Percentiles rank a stretch among this genome's conserved stretches.
phyloP scores from a whole-genome alignment of 2,329 filamentous ascomycete genomes.

The Leptographium wingfieldii region DNA sequence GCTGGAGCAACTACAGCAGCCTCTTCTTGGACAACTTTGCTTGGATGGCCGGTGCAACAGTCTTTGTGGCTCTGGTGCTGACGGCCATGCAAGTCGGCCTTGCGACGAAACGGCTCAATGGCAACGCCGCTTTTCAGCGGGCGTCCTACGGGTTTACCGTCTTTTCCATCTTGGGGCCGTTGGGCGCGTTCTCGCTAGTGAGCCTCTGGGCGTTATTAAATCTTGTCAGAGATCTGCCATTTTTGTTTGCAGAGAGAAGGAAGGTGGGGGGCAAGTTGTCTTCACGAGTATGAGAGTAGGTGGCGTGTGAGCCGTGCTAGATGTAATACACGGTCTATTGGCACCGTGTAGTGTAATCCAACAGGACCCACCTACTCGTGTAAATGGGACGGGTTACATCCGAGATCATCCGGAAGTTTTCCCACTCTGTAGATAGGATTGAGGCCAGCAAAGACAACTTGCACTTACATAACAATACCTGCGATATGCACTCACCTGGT shows the following conservation, averaged over 20 bases:
- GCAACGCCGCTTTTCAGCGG: conserved; percentile 19
- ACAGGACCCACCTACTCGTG: too few species aligned
- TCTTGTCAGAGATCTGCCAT: conserved; percentile 19
- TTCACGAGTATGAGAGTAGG: too few species aligned
- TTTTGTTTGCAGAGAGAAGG: conserved; percentile 2
- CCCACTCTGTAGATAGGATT: too few species aligned
- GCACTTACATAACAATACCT: too few species aligned
- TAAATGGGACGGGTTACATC: too few species aligned
- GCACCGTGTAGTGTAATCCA: too few species aligned
- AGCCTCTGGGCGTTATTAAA: conserved; percentile 5
- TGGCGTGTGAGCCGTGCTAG: too few species aligned
- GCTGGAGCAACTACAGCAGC: conserved; percentile 10
- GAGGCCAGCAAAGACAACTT: too few species aligned
- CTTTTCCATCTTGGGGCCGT: conserved; percentile 12
- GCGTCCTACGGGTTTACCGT: conserved; percentile 26
- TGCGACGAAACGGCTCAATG: conserved; percentile 17
- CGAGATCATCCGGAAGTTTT: too few species aligned
- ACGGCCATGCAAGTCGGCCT: conserved; percentile 31
- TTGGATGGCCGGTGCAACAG: conserved; percentile 21
- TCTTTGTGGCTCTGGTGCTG: conserved; percentile 27
- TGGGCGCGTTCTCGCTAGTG: conserved; percentile 5
- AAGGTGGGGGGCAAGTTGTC: not conserved
- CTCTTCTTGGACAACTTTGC: conserved; percentile 26
- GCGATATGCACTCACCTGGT: too few species aligned
- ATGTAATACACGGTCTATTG: too few species aligned